Base-by-base conservation (phyloP, 768 basidiomycete genomes). In the Holtermannia corniformis region DNA sequence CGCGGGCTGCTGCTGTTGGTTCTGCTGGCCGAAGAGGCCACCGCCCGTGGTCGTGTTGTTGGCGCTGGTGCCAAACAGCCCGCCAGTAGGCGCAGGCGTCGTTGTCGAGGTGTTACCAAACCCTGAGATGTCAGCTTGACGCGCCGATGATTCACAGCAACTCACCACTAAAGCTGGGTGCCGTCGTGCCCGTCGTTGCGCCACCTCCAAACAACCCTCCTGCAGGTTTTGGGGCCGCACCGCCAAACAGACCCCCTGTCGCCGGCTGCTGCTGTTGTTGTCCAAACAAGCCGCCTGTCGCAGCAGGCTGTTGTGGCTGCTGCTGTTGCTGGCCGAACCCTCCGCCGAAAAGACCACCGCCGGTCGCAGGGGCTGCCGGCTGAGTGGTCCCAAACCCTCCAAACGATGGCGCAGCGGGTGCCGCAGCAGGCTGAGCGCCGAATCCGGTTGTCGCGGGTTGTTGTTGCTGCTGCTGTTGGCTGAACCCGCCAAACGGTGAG, bases 21-120 rank as follows among this genome's bases (percentile, higher is more conserved):
- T 67, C 44, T 63, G 68, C 44, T 72, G 70, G 25, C 73, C 74
- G 37, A 75, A 72, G 4, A 63, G 47, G 14, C 47, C 47, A 5
- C 47, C 51, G 2, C 58, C 59, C n/a, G 58, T 52, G 20, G 27
- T 54, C 1, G 47, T 24, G n/a, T 72, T 56, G 32, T 56, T 65
- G 47, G 60, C 56, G 16, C 63, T 56, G 14, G 28, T 27, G 13
- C 69, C 69, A 44, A 72, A 72, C 5, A 68, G 61, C 14, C 66
- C 62, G 11, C 60, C 58, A 4, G n/a, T n/a, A n/a, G n/a, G n/a
- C n/a, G n/a, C n/a, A n/a, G n/a, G n/a, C n/a, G 55, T 47, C 28
- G 54, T 52, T 10, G 27, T 28, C n/a, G 44, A 49, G 20, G 53
- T 59, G 32, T 62, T 58, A 37, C 67, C 60, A 41, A 58, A 58